Evolutionary conservation across 1,139 yeast genomes (phyloP).

Genomic region (Schwanniomyces etchellsii): DNA sequence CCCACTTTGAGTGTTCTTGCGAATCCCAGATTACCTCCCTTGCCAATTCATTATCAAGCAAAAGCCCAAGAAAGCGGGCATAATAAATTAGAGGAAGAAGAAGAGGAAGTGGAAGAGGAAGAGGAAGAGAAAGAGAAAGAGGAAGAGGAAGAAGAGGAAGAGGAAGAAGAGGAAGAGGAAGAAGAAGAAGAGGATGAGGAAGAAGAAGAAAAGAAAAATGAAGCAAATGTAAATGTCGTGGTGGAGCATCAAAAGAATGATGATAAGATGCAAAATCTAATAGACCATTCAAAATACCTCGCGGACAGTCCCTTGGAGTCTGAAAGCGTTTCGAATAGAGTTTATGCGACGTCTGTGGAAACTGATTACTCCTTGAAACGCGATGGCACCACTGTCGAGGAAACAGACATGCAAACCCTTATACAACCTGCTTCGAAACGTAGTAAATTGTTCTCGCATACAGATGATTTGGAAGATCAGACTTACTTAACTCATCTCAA

Average conservation of each 20-base stretch:
- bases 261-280: too few species aligned
- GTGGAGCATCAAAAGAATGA: too few species aligned
- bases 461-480: too few species aligned
- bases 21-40: constrained; percentile 77
- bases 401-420: constrained; percentile 3
- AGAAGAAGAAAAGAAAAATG: constrained; percentile 1
- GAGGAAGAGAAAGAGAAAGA: constrained; percentile 1
- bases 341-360: too few species aligned
- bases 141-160: constrained; percentile 11
- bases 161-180: constrained; percentile 1
- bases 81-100: constrained; percentile 7
- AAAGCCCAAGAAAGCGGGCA: constrained; percentile 13
- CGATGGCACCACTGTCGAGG: constrained; percentile 3
- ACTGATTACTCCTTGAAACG: too few species aligned
- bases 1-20: constrained; percentile 48
- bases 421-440: not conserved
- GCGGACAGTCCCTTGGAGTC: too few species aligned
- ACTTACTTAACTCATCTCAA: too few species aligned
- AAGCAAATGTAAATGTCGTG: constrained; percentile 1
- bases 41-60: constrained; percentile 26
- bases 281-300: too few species aligned
- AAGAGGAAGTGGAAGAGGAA: constrained; percentile 14
- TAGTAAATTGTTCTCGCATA: too few species aligned
- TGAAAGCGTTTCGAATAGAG: too few species aligned
- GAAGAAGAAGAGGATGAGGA: not conserved